Base-by-base conservation (phyloP, 1,284 basidiomycete genomes). In the Inonotus obliquus region DNA sequence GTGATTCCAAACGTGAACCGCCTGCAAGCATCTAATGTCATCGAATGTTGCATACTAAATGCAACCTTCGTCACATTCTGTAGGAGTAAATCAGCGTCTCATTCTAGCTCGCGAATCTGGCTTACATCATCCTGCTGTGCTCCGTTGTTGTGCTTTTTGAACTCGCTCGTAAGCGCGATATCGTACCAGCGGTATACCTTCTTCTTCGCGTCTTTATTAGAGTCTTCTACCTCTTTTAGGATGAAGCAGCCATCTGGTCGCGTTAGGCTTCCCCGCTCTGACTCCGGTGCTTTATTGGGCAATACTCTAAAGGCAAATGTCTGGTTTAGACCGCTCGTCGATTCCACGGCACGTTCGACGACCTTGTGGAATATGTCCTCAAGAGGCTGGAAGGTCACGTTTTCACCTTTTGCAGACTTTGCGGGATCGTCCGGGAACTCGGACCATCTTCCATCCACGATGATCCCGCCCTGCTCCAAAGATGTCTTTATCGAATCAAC, bases 21-120 rank as follows among this genome's bases (percentile, higher is more conserved):
- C 6, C 63, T 55, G 56, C 63, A 63, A 27, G 66, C 60, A 56
- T 67, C 66, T 10, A 58, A 44, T 10, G 52, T 45, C 60, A 67
- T 61, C 14, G 55, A 51, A 38, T 65, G 62, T 17, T 62, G 55
- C 57, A 67, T 55, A 48, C 57, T 62, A 29, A 47, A 60, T 2
- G 65, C 14, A n/a, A 61, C 21, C 14, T 66, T 64, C 17, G 21
- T 21, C 14, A 56, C 52, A 47, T 65, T 64, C 65, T 67, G 27
- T 11, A 66, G 37, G 49, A 60, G 25, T 38, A 38, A 54, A 63
- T 27, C 57, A 54, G 57, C 35, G 17, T 6, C 41, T 17, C 41
- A 6, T 17, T 6, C 14, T 44, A 17, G 19, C 14, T 59, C 21
- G 61, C 54, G n/a, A 57, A 37, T 14, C 4, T 35, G 23, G 23